Evolutionary conservation across 805 yeast genomes (phyloP).

Genomic region (Cyberlindnera veronae): DNA sequence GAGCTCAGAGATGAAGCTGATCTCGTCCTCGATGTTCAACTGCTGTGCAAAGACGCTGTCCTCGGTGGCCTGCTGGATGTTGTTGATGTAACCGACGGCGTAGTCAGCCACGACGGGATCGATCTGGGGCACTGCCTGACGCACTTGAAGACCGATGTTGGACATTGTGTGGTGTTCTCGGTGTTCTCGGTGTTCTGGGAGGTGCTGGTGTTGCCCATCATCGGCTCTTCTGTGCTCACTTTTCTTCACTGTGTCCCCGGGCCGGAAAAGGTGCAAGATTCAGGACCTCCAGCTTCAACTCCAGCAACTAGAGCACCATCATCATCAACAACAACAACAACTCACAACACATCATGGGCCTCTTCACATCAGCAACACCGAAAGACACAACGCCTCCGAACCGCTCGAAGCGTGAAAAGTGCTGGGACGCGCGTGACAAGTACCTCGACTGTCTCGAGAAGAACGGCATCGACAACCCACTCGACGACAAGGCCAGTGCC

Average conservation of each 20-base stretch:
- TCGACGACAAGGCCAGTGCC: conserved; percentile 46
- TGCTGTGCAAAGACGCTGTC: conserved; percentile 80
- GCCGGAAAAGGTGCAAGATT: too few species aligned
- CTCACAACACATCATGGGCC: conserved; percentile 41
- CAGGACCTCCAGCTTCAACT: too few species aligned
- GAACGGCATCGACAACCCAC: conserved; percentile 65
- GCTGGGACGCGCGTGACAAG: conserved; percentile 88
- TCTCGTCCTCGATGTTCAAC: conserved; percentile 63
- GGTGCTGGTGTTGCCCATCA: background rate
- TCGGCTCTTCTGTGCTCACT: background rate
- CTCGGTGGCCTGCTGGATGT: conserved; percentile 70
- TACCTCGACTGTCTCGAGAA: conserved; percentile 73
- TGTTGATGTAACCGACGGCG: conserved; percentile 87
- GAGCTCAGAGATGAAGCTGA: conserved; percentile 60
- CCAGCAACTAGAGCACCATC: background rate
- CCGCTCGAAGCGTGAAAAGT: conserved; percentile 64
- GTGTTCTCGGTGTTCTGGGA: background rate
- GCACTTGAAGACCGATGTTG: conserved; percentile 52
- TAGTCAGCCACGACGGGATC: conserved; percentile 87
- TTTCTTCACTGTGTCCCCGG: background rate
- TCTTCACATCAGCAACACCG: conserved; percentile 33
- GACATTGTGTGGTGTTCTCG: conserved; percentile 31
- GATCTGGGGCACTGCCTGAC: conserved; percentile 81
- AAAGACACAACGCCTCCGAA: conserved; percentile 44
- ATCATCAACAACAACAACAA: background rate